Conservation (phyloP, 2,329 filamentous ascomycete species). For the Akanthomyces uredinophilus region DNA sequence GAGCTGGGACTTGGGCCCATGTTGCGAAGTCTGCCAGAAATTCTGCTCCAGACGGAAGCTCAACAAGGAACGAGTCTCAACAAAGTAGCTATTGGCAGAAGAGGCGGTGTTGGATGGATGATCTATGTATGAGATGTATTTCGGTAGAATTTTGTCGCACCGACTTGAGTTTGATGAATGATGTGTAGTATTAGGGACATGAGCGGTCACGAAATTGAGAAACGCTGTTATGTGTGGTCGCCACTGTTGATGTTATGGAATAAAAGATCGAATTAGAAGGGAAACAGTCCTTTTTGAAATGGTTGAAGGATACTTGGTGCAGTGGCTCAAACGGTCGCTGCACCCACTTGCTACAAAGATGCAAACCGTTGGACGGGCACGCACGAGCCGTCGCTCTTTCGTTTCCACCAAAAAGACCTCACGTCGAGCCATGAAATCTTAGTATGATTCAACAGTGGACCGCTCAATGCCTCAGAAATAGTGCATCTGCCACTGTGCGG, state of each 20-base stretch:
- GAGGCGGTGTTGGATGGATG: not conserved
- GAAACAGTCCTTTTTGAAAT: slow-evolving; percentile 1
- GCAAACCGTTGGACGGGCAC: slow-evolving; percentile 2
- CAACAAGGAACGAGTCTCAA: not conserved
- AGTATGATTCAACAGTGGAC: slow-evolving; percentile 2
- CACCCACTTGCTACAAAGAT: slow-evolving; percentile 1
- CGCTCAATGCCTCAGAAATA: slow-evolving; percentile 1
- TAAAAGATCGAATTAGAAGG: not conserved
- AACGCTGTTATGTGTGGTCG: not conserved
- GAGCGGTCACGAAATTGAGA: not conserved
- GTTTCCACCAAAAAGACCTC: not conserved
- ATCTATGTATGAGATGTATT: not conserved
- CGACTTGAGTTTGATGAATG: no score
- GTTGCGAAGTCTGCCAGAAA: not conserved
- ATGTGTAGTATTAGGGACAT: not conserved
- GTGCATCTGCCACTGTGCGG: slow-evolving; percentile 10
- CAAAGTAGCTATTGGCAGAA: not conserved
- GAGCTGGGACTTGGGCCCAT: slow-evolving; percentile 1
- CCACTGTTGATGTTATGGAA: not conserved
- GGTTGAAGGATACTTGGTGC: not conserved
- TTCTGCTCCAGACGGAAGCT: not conserved
- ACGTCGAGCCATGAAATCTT: not conserved
- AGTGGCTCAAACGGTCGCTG: not conserved
- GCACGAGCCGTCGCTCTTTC: slow-evolving; percentile 8
- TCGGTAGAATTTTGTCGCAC: not conserved